Conservation (phyloP, 164 flowering plant genomes). For the Stephania cephalantha region DNA sequence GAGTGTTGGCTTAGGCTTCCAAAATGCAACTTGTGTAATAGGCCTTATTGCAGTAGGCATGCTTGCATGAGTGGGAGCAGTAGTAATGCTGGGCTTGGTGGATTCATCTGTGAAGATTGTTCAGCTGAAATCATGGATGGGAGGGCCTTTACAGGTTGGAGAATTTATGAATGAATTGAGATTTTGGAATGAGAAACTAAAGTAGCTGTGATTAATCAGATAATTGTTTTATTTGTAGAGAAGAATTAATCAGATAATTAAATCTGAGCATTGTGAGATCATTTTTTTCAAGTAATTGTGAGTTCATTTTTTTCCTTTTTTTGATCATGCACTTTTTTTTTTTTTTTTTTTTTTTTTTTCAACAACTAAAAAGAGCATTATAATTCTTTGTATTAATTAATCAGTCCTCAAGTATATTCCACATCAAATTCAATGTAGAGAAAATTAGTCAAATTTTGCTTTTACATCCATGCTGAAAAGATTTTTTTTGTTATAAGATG, state of each 20-base stretch:
- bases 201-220: too few species aligned
- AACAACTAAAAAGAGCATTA: too few species aligned
- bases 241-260: not conserved
- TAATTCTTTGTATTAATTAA: too few species aligned
- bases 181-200: not conserved
- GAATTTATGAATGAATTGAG: not conserved
- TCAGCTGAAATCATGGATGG: not conserved
- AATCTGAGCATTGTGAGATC: not conserved
- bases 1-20: constrained; percentile 70
- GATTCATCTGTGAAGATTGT: constrained; percentile 42
- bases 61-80: constrained; percentile 4
- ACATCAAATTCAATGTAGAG: too few species aligned
- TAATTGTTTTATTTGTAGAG: too few species aligned
- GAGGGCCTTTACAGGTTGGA: constrained; percentile 1
- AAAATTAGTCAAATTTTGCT: too few species aligned
- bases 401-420: too few species aligned
- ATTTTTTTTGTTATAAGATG: too few species aligned
- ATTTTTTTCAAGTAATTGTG: not conserved
- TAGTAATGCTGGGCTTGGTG: constrained; percentile 12
- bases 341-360: too few species aligned
- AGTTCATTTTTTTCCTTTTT: not conserved
- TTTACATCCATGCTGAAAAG: too few species aligned
- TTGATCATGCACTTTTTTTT: too few species aligned
- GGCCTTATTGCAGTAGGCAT: constrained; percentile 52
- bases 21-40: constrained; percentile 66